Conservation (phyloP, 2,329 filamentous ascomycete genomes). For the Fusarium albosuccineum region DNA sequence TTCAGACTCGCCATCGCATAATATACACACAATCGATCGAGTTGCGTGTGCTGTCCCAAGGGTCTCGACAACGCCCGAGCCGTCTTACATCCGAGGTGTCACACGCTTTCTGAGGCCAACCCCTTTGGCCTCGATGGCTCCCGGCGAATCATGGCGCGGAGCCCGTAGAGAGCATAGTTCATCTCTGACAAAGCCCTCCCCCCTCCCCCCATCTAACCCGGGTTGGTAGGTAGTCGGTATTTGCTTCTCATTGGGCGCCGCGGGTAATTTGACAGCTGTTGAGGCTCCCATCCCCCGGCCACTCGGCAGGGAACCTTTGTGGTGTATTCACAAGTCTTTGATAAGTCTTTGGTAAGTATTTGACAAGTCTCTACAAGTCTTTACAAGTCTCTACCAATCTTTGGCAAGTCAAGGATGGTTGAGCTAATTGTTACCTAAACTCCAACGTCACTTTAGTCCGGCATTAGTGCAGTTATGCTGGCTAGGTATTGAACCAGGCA, state of each 20-base stretch:
- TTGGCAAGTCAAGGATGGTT: no score
- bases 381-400: no score
- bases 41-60: background rate
- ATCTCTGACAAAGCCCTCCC: slow-evolving; percentile 14
- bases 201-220: background rate
- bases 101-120: slow-evolving; percentile 3
- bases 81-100: slow-evolving; percentile 14
- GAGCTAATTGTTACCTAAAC: no score
- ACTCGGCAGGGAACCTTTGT: no score
- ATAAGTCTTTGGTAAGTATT: no score
- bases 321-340: no score
- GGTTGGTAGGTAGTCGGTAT: slow-evolving; percentile 2
- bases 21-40: no score
- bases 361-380: no score
- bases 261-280: background rate
- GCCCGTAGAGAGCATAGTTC: slow-evolving; percentile 6
- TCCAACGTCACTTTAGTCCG: no score
- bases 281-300: no score
- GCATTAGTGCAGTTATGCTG: no score
- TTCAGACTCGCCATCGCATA: no score
- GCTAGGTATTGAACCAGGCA: background rate
- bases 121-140: background rate
- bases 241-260: background rate
- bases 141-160: slow-evolving; percentile 20
- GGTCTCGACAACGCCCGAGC: background rate